These are phyloP conservation scores for Crataegus laevigata DNA, from an alignment of 306 rosid genomes.

Conservation along the genomic window DNA sequence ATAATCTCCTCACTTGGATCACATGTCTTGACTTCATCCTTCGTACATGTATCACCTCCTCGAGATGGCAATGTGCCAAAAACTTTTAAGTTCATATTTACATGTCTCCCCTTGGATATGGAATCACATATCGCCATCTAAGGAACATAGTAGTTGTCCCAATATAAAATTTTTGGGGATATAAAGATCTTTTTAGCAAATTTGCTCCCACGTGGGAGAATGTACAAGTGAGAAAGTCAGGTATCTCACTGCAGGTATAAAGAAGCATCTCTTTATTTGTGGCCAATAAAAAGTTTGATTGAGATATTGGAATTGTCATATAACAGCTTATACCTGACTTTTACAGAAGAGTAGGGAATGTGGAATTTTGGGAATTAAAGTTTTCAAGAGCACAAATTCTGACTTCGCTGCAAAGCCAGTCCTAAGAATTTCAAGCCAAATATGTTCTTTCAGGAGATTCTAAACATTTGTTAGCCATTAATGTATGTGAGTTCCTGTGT, in stretches of 20 bases:
- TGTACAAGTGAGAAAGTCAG: neutral
- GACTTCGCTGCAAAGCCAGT: slow-evolving; percentile 38
- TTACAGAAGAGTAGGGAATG: neutral
- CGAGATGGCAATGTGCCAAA: no score
- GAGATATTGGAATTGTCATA: neutral
- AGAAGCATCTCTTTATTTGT: neutral
- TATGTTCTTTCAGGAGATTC: neutral
- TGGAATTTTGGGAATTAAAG: neutral
- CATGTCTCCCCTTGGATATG: no score
- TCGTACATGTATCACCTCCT: neutral
- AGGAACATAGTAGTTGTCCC: neutral
- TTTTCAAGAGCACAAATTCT: slow-evolving; percentile 45
- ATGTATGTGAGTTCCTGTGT: neutral
- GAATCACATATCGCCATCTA: neutral
- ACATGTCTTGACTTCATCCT: no score
- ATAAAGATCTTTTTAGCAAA: neutral
- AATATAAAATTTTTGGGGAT: no score
- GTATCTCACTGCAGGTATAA: neutral
- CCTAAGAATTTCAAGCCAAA: slow-evolving; percentile 2
- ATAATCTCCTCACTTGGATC: no score
- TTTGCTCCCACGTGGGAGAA: neutral
- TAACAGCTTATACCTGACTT: neutral
- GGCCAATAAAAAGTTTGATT: neutral
- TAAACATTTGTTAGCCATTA: neutral
- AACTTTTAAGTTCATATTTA: no score